Base-by-base conservation (phyloP, 768 basidiomycete genomes). In the Lyophyllum atratum region DNA sequence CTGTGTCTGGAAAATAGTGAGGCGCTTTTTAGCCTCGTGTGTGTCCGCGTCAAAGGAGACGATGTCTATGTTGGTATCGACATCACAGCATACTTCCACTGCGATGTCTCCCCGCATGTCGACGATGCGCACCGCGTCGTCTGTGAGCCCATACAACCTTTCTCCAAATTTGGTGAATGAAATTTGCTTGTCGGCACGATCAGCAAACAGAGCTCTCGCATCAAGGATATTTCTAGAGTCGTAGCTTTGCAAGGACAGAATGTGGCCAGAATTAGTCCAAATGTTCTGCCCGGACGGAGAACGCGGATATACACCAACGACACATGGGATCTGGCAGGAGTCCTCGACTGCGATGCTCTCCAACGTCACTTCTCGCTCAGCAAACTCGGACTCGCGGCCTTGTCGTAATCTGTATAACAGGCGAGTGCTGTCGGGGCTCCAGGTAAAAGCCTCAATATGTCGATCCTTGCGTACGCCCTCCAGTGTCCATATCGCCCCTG, bases 1-100 rank as follows among this genome's bases (percentile, higher is more conserved):
- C 15, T 68, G 55, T 1, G 72, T 74, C 11, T 64, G 63, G 64
- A 70, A 73, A 40, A 74, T 59, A 0, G 66, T 67, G 28, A 68
- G 46, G n/a, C 48, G 22, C 28, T 47, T 64, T 51, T 53, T 56
- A 49, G 54, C 53, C 26, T 55, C 33, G 11, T 52, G 56, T 0
- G 44, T 59, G 4, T 56, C 54, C 2, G 55, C 47, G 12, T 63
- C 58, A 24, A 67, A 65, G 17, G 73, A 63, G 8, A 72, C 66
- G 15, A 70, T 64, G 28, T 69, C 71, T 19, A 77, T 73, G 51
- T 76, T 72, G 0, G 76, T 77, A 47, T 73, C 70, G 56, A 77
- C 73, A 26, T 80, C 67, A 37, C 60, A 72, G 72, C 78, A 80
- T 22, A 79, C 76, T 58, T 76, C 71, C 42, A 75, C 65, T 1